Evolutionary conservation across 169 alveolate species (phyloP).

Genomic region (Perkinsus marinus): DNA sequence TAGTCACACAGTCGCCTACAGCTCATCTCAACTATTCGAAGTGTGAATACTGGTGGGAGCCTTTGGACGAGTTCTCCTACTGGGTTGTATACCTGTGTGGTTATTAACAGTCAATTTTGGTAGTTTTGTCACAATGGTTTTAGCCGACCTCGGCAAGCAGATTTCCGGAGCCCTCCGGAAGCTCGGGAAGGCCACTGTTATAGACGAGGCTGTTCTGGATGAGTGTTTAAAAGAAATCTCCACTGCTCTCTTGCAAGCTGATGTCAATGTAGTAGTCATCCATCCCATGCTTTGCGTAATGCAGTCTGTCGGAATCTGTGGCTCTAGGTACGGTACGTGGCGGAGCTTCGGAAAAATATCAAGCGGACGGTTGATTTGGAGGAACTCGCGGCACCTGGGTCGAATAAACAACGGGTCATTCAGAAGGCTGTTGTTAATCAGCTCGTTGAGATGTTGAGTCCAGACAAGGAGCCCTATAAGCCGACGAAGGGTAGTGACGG

Average conservation of each 20-base stretch:
- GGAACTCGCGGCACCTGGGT: conserved; percentile 20
- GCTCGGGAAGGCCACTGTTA: conserved; percentile 72
- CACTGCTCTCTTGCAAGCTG: conserved; percentile 80
- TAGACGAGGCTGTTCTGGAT: conserved; percentile 76
- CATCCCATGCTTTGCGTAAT: no score
- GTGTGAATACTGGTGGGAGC: not conserved
- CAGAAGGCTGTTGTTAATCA: conserved; percentile 77
- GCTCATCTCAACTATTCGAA: no score
- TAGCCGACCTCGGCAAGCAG: conserved; percentile 86
- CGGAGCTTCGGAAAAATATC: conserved; percentile 52
- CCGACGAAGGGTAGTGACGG: conserved; percentile 85
- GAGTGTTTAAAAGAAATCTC: conserved; percentile 73
- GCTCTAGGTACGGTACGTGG: conserved; percentile 22
- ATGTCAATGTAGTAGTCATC: conserved; percentile 77
- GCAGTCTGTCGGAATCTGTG: no score
- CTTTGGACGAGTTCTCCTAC: not conserved
- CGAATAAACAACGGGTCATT: conserved; percentile 45
- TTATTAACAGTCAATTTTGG: no score
- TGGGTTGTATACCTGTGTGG: not conserved
- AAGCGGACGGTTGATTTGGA: conserved; percentile 41
- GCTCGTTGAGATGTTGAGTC: conserved; percentile 76
- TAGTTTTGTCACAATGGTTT: conserved; percentile 67
- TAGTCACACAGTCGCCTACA: no score
- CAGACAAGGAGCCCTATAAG: conserved; percentile 71
- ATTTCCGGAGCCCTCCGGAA: conserved; percentile 77